These are phyloP conservation scores for Yamadazyma buinensis DNA, from an alignment of 1,139 yeast species.

Conservation along the genomic window DNA sequence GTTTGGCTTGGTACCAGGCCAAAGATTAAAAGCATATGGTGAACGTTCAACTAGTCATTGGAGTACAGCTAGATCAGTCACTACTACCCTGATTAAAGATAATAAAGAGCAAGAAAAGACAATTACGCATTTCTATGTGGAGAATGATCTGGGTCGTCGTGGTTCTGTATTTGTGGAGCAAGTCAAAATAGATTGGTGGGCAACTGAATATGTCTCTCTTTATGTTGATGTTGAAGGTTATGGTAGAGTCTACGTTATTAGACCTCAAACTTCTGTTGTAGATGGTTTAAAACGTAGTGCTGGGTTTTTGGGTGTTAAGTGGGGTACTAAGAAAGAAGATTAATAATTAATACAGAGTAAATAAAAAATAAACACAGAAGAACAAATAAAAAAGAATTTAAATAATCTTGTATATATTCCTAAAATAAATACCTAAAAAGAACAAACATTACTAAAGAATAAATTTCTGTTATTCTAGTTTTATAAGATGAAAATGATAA, in stretches of 20 bases:
- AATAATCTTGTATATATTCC: constrained; percentile 1
- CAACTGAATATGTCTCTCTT: constrained; percentile 70
- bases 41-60: constrained; percentile 61
- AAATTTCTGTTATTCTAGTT: no score
- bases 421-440: constrained; percentile 3
- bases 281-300: constrained; percentile 28
- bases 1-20: constrained; percentile 51
- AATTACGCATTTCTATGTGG: constrained; percentile 83
- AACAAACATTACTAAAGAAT: no score
- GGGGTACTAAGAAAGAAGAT: constrained; percentile 79
- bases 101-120: constrained; percentile 83
- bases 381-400: no score
- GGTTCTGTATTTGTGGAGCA: constrained; percentile 82
- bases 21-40: constrained; percentile 79
- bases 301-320: constrained; percentile 76
- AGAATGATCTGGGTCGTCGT: constrained; percentile 47
- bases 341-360: neutral
- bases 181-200: constrained; percentile 59
- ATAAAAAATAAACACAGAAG: neutral
- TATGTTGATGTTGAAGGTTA: constrained; percentile 75
- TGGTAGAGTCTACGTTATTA: constrained; percentile 65
- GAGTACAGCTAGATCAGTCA: constrained; percentile 85
- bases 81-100: constrained; percentile 51
- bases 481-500: no score
- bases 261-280: constrained; percentile 45